A percentile compares a stretch with the other conserved stretches of the same genome.
phyloP scores from a whole-genome alignment of 2,329 filamentous ascomycete species.

The Dactylonectria macrodidyma region DNA sequence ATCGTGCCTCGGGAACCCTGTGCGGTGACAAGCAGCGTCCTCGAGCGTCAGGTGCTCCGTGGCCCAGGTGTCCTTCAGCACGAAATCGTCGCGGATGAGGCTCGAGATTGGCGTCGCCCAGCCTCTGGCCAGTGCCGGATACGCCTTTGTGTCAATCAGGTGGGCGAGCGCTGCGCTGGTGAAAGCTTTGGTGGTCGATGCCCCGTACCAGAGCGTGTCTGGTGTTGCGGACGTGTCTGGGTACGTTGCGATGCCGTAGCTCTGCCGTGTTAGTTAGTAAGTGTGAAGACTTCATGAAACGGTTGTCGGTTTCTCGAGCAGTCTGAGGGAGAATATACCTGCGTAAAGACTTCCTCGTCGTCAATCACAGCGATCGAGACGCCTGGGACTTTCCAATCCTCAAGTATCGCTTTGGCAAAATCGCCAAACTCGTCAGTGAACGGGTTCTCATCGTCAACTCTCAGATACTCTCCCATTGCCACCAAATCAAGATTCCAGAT shows the following conservation, averaged over 20 bases:
- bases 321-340: conserved; percentile 33
- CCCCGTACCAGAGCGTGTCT: conserved; percentile 69
- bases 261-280: conserved; percentile 36
- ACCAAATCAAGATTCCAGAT: not conserved
- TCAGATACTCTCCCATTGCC: conserved; percentile 4
- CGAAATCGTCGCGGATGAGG: conserved; percentile 67
- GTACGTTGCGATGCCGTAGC: conserved; percentile 48
- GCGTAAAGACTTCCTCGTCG: conserved; percentile 41
- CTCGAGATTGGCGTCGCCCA: conserved; percentile 64
- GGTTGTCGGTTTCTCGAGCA: not conserved
- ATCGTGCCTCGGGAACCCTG: conserved; percentile 64
- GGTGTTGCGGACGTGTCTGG: conserved; percentile 58
- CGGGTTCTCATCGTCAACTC: not conserved
- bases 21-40: conserved; percentile 68
- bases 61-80: conserved; percentile 61
- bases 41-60: conserved; percentile 67
- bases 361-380: conserved; percentile 49
- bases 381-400: conserved; percentile 48
- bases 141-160: conserved; percentile 61
- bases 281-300: not conserved
- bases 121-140: conserved; percentile 49
- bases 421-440: conserved; percentile 21
- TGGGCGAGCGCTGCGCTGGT: conserved; percentile 65
- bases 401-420: conserved; percentile 31
- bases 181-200: conserved; percentile 70